Conservation (phyloP, 2,329 filamentous ascomycete genomes). For the Tolypocladium sp. region DNA sequence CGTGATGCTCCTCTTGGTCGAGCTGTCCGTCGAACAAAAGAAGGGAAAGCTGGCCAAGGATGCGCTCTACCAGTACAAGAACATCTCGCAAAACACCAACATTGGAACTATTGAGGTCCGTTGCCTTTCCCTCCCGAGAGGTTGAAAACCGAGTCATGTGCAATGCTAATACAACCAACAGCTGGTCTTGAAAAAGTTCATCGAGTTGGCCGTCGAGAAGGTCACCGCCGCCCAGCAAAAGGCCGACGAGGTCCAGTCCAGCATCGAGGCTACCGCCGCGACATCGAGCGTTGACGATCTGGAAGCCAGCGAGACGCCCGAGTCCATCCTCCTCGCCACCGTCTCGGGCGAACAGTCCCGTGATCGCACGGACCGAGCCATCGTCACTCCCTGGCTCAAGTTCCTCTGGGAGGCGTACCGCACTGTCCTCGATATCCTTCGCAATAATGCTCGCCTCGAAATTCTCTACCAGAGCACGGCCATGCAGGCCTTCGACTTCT, state of each 20-base stretch:
- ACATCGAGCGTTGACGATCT: slow-evolving; percentile 82
- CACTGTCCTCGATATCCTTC: slow-evolving; percentile 94
- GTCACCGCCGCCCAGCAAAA: slow-evolving; percentile 93
- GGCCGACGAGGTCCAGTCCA: slow-evolving; percentile 89
- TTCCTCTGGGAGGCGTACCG: slow-evolving; percentile 99
- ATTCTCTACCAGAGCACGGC: slow-evolving; percentile 98
- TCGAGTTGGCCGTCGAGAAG: slow-evolving; percentile 92
- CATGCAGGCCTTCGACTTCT: slow-evolving; percentile 97
- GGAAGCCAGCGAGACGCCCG: slow-evolving; percentile 93
- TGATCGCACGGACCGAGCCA: slow-evolving; percentile 93
- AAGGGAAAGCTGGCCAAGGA: slow-evolving; percentile 99
- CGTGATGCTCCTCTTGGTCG: slow-evolving; percentile 95
- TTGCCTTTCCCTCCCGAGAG: slow-evolving; percentile 1
- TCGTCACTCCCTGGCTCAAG: slow-evolving; percentile 98
- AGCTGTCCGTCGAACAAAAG: slow-evolving; percentile 92
- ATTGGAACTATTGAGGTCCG: slow-evolving; percentile 90
- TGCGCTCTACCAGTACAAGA: slow-evolving; percentile 99
- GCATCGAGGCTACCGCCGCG: slow-evolving; percentile 58
- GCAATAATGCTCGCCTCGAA: slow-evolving; percentile 97
- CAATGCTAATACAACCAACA: slow-evolving; percentile 21
- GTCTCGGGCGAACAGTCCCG: slow-evolving; percentile 96
- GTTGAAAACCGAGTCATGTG: neutral
- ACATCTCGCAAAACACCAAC: slow-evolving; percentile 98
- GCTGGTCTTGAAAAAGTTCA: slow-evolving; percentile 95
- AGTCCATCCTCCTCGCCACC: slow-evolving; percentile 94